These are phyloP conservation scores for Vachellia collinsii DNA, from an alignment of 306 rosid species.

Conservation along the genomic window DNA sequence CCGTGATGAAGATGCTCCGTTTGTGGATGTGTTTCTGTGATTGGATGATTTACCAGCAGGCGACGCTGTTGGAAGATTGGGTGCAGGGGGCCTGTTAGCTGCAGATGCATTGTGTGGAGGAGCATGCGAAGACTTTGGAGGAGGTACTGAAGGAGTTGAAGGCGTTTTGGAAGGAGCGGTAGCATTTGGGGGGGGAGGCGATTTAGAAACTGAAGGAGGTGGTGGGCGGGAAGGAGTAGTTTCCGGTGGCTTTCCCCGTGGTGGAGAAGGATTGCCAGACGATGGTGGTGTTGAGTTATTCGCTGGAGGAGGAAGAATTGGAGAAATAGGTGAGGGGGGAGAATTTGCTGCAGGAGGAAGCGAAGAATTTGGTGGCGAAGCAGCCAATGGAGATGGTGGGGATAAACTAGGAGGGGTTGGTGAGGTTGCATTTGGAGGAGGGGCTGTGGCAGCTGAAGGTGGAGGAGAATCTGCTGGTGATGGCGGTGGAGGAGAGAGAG, in stretches of 20 bases:
- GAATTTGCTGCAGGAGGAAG: slow-evolving; percentile 54
- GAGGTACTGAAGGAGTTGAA: slow-evolving; percentile 67
- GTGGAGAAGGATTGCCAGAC: slow-evolving; percentile 51
- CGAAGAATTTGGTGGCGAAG: too few relatives aligned
- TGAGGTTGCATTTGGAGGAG: slow-evolving; percentile 22
- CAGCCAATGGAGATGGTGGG: slow-evolving; percentile 45
- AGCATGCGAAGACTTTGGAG: slow-evolving; percentile 40
- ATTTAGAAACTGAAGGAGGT: slow-evolving; percentile 56
- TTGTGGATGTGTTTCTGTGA: not conserved
- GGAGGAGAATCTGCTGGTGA: slow-evolving; percentile 11
- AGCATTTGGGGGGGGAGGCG: slow-evolving; percentile 41
- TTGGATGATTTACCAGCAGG: slow-evolving; percentile 61
- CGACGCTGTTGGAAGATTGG: slow-evolving; percentile 52
- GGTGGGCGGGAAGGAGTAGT: slow-evolving; percentile 57
- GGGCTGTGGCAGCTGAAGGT: not conserved
- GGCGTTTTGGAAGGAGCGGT: slow-evolving; percentile 55
- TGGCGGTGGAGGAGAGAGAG: slow-evolving; percentile 35
- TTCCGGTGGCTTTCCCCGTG: slow-evolving; percentile 49
- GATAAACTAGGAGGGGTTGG: slow-evolving; percentile 54
- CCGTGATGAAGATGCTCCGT: slow-evolving; percentile 34
- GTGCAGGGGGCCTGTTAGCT: slow-evolving; percentile 31
- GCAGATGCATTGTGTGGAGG: slow-evolving; percentile 23
- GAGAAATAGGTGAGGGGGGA: slow-evolving; percentile 52
- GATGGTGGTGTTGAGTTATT: slow-evolving; percentile 57
- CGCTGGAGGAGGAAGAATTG: slow-evolving; percentile 66